These are phyloP conservation scores for Lagenidium giganteum DNA, from an alignment of 352 stramenopile genomes.

Conservation along the genomic window DNA sequence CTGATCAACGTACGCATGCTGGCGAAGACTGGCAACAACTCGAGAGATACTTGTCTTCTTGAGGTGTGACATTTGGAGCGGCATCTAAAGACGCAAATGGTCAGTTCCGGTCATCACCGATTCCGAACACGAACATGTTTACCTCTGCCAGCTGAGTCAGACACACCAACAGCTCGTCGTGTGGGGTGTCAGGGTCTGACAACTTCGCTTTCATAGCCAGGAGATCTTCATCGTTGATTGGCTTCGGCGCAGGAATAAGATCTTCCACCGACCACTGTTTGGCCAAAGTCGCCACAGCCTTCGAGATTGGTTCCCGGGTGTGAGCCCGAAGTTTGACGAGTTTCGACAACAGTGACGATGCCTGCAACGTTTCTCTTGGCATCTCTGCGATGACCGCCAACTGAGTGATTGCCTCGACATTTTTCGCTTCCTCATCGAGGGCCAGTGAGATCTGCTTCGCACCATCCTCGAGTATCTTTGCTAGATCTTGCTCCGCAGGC, in stretches of 20 bases:
- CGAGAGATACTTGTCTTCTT: slow-evolving; percentile 66
- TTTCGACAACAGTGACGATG: slow-evolving; percentile 26
- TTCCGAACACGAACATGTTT: neutral
- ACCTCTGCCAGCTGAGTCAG: slow-evolving; percentile 51
- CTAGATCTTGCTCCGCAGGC: slow-evolving; percentile 9
- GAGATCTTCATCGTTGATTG: slow-evolving; percentile 51
- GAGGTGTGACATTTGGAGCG: slow-evolving; percentile 50
- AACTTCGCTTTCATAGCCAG: slow-evolving; percentile 55
- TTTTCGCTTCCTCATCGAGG: neutral
- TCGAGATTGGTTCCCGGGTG: slow-evolving; percentile 19
- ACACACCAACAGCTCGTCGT: slow-evolving; percentile 62
- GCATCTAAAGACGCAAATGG: slow-evolving; percentile 33
- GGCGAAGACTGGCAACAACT: slow-evolving; percentile 55
- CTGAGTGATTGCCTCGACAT: too few relatives aligned
- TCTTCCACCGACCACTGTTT: slow-evolving; percentile 47
- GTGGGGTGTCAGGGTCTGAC: slow-evolving; percentile 33
- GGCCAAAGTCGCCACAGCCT: slow-evolving; percentile 28
- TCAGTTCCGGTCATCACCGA: neutral
- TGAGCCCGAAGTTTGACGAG: slow-evolving; percentile 35
- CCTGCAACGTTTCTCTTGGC: slow-evolving; percentile 43
- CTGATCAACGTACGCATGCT: slow-evolving; percentile 54
- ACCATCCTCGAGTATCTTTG: slow-evolving; percentile 4
- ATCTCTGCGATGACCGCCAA: too few relatives aligned
- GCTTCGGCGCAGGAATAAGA: slow-evolving; percentile 37
- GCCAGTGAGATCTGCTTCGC: slow-evolving; percentile 1